Percentiles rank a stretch among this genome's conserved stretches.
phyloP scores from a whole-genome alignment of 2,329 filamentous ascomycete genomes.

The Neospermospora avenae region DNA sequence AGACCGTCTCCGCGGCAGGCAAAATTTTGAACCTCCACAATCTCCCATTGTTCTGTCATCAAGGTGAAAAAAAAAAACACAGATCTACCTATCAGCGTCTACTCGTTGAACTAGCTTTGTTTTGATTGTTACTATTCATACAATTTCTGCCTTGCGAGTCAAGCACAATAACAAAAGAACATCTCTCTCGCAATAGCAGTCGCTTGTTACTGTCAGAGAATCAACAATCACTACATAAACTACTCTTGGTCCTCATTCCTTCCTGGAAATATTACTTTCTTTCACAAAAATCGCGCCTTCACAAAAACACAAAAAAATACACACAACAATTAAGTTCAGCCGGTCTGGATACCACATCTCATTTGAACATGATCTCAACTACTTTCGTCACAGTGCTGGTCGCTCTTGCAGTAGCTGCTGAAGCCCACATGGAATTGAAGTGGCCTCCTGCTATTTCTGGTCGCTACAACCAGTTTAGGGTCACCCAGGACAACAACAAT shows the following conservation, averaged over 20 bases:
- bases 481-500: slow-evolving; percentile 12
- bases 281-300: not conserved
- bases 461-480: slow-evolving; percentile 15
- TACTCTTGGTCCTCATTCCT: not conserved
- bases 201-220: slow-evolving; percentile 5
- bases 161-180: slow-evolving; percentile 9
- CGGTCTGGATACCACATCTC: slow-evolving; percentile 12
- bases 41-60: not conserved
- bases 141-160: slow-evolving; percentile 2
- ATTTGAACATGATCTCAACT: slow-evolving; percentile 3
- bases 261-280: not conserved
- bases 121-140: slow-evolving; percentile 9
- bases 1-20: too few relatives aligned
- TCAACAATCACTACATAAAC: slow-evolving; percentile 1
- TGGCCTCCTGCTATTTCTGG: slow-evolving; percentile 22
- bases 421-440: slow-evolving; percentile 25
- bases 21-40: too few relatives aligned
- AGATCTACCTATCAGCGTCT: not conserved
- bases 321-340: slow-evolving; percentile 12
- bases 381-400: slow-evolving; percentile 7
- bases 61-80: not conserved
- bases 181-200: not conserved
- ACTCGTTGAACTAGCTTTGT: not conserved
- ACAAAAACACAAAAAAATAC: not conserved
- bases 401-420: slow-evolving; percentile 4